phyloP scores from a whole-genome alignment of 108 stramenopile genomes.

The Hondaea fermentalgiana region DNA sequence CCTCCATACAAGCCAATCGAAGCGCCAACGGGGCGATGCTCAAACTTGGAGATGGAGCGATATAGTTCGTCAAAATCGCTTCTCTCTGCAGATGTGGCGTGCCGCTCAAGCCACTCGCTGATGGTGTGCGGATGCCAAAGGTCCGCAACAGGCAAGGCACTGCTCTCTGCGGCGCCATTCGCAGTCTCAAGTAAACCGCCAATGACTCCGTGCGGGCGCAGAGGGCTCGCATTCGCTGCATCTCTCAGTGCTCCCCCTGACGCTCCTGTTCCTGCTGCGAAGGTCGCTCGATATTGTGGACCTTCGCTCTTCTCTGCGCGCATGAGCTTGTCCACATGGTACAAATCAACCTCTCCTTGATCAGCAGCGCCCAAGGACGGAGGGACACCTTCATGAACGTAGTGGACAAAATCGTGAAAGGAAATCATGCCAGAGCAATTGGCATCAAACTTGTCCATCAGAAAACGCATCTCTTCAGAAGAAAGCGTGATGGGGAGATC shows the following conservation, averaged over 20 bases:
- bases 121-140: conserved; percentile 1
- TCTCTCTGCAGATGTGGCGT: neutral
- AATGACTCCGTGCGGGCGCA: neutral
- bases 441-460: neutral
- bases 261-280: neutral
- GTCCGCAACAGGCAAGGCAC: neutral
- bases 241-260: too few species aligned
- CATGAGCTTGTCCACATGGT: neutral
- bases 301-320: neutral
- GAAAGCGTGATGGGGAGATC: neutral
- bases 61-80: conserved; percentile 7
- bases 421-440: neutral
- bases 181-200: neutral
- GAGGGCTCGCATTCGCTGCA: too few species aligned
- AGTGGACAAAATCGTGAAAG: neutral
- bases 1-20: neutral
- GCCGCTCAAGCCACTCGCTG: neutral
- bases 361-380: neutral
- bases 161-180: neutral
- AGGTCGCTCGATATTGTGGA: neutral
- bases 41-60: neutral
- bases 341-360: neutral
- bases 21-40: neutral
- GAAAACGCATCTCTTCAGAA: neutral
- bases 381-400: neutral